Percentiles rank a stretch among this genome's conserved stretches.
Evolutionary conservation across 352 stramenopile species (phyloP).

Genomic region (Phytophthora tubulina): DNA sequence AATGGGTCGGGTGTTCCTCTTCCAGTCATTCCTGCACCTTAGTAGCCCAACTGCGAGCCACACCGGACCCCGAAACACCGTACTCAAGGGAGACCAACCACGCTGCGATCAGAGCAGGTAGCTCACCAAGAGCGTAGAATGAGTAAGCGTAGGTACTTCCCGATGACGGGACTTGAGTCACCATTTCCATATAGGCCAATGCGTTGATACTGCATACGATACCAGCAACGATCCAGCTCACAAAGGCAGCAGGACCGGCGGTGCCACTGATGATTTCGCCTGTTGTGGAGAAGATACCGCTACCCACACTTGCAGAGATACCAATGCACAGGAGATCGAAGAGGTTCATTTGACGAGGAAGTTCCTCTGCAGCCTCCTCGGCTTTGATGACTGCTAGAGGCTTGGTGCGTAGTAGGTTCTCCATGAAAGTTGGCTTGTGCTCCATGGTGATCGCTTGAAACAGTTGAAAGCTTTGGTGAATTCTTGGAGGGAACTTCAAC

Average conservation of each 20-base stretch:
- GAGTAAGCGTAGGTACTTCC: slow-evolving; percentile 94
- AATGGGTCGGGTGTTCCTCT: slow-evolving; percentile 48
- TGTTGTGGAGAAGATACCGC: slow-evolving; percentile 92
- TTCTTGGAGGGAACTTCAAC: slow-evolving; percentile 6
- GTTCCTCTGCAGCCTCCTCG: slow-evolving; percentile 77
- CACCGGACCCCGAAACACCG: slow-evolving; percentile 87
- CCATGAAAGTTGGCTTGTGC: slow-evolving; percentile 54
- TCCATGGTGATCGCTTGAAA: slow-evolving; percentile 32
- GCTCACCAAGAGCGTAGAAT: slow-evolving; percentile 93
- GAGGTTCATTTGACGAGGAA: slow-evolving; percentile 78
- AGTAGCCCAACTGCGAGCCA: slow-evolving; percentile 93
- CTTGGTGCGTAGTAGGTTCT: slow-evolving; percentile 77
- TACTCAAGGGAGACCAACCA: slow-evolving; percentile 95
- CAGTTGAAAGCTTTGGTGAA: slow-evolving; percentile 5
- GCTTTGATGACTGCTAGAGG: slow-evolving; percentile 76
- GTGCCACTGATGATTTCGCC: slow-evolving; percentile 78
- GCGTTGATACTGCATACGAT: slow-evolving; percentile 84
- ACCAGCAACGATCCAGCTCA: slow-evolving; percentile 87
- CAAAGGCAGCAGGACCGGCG: slow-evolving; percentile 80
- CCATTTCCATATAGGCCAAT: slow-evolving; percentile 92
- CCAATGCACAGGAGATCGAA: slow-evolving; percentile 93
- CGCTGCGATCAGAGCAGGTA: slow-evolving; percentile 90
- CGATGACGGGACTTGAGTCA: slow-evolving; percentile 87
- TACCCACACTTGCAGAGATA: slow-evolving; percentile 93
- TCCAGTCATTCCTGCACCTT: slow-evolving; percentile 87